Base-by-base conservation (phyloP, 2,329 filamentous ascomycete genomes). In the Hypoxylon sp. region DNA sequence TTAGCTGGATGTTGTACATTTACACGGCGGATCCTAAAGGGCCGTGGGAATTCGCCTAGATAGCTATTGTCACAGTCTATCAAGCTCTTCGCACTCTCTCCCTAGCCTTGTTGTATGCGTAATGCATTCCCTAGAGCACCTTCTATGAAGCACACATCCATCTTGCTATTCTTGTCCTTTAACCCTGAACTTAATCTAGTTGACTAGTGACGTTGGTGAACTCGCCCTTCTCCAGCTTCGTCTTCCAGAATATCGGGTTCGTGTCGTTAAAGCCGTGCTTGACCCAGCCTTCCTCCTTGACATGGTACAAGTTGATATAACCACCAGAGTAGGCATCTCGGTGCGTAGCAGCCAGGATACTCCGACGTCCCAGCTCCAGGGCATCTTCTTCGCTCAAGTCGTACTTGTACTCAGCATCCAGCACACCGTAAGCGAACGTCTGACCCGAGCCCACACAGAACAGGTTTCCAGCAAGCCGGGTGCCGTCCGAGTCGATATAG, bases 211-310 rank as follows among this genome's bases (percentile, higher is more conserved):
- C 94, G 80, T 98, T 98, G 72, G 92, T 95, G 82, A 99, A 99
- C 86, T 99, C 96, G 81, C 94, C 94, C 89, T 97, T 97, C 81
- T 97, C 92, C 78, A 99, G 84, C 90, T 99, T 99, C 54, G 94
- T 98, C 87, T 97, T 92, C 96, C 96, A 99, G 91, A 99, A 99
- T 80, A 98, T 97, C 48, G 95, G 95, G 86, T 98, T 98, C 75
- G 95, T 98, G 82, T 99, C 96, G 79, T 86, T 94, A 88, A 99
- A 99, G 70, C 96, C 96, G 80, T 98, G 95, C 88, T 97, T 97
- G 78, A 97, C 94, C 96, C 96, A 99, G 76, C 96, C 96, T 72
- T 94, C 92, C 86, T 99, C 95, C 90, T 98, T 98, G 80, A 99
- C 94, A 79, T 99, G 96, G 84, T 99, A 99, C 79, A 98, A 81